These are phyloP conservation scores for Porodaedalea pini DNA, from an alignment of 1,284 basidiomycete genomes.

Conservation along the genomic window DNA sequence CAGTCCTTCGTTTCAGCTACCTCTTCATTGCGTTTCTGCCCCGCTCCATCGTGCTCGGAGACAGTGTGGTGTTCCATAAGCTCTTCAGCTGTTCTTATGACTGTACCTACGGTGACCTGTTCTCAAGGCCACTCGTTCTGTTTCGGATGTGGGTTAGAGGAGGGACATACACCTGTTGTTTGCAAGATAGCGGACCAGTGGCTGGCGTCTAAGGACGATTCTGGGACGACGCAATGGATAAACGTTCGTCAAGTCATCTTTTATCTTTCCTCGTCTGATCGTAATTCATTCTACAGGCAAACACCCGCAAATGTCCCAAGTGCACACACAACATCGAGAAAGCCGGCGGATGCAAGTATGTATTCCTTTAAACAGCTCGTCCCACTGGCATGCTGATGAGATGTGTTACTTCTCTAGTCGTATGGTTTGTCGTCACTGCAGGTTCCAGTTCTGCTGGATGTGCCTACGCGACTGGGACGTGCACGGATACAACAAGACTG, in stretches of 20 bases:
- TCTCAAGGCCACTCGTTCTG: conserved; percentile 47
- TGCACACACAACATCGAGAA: conserved; percentile 70
- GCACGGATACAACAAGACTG: conserved; percentile 58
- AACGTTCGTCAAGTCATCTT: conserved; percentile 23
- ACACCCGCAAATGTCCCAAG: conserved; percentile 66
- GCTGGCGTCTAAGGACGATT: conserved; percentile 66
- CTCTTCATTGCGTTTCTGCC: conserved; percentile 56
- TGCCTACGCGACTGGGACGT: conserved; percentile 64
- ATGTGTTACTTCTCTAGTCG: conserved; percentile 27
- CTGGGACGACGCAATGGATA: conserved; percentile 69
- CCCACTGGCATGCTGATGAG: neutral
- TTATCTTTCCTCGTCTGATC: too few relatives aligned
- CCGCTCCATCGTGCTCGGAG: conserved; percentile 36
- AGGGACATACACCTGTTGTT: conserved; percentile 58
- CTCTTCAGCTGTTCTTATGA: conserved; percentile 42
- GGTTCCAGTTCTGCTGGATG: conserved; percentile 68
- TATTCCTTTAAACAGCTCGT: conserved; percentile 13
- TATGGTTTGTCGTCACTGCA: conserved; percentile 58
- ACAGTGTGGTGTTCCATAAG: conserved; percentile 33
- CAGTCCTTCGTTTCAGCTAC: conserved; percentile 61
- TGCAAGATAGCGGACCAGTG: conserved; percentile 58
- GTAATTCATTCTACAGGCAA: conserved; percentile 34
- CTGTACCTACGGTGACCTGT: conserved; percentile 59
- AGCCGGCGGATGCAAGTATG: conserved; percentile 68
- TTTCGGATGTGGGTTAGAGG: conserved; percentile 51